phyloP scores from a whole-genome alignment of 2,329 filamentous ascomycete species.

The Hymenoscyphus salicellus region DNA sequence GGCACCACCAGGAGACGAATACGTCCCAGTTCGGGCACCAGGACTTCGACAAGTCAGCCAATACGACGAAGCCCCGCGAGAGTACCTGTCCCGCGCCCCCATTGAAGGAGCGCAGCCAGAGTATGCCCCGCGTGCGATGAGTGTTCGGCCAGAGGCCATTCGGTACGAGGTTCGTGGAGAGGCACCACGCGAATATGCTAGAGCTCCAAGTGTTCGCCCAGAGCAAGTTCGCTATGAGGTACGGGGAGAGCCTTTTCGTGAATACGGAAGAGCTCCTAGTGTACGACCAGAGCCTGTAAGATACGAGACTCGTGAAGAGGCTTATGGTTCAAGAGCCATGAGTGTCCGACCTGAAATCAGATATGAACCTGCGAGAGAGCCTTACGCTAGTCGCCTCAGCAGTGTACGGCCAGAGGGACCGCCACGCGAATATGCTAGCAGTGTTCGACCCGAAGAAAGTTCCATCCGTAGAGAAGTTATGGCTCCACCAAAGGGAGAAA shows the following conservation, averaged over 20 bases:
- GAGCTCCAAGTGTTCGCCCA: conserved; percentile 35
- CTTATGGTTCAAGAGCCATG: conserved; percentile 41
- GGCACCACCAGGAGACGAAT: conserved; percentile 36
- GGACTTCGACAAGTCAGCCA: conserved; percentile 33
- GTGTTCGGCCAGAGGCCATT: conserved; percentile 38
- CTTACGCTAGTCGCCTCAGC: conserved; percentile 37
- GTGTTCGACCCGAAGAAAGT: conserved; percentile 26
- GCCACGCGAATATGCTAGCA: conserved; percentile 16
- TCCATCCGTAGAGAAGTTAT: conserved; percentile 22
- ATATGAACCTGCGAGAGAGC: conserved; percentile 36
- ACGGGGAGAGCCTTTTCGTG: conserved; percentile 45
- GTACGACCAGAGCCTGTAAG: conserved; percentile 49
- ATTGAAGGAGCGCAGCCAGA: conserved; percentile 39
- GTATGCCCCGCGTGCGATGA: conserved; percentile 32
- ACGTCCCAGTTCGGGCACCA: conserved; percentile 44
- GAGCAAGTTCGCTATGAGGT: conserved; percentile 8
- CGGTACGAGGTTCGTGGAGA: conserved; percentile 33
- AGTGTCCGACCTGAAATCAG: conserved; percentile 39
- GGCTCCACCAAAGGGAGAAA: conserved; percentile 30
- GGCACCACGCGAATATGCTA: conserved; percentile 34
- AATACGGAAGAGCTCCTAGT: conserved; percentile 49
- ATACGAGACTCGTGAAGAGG: conserved; percentile 42
- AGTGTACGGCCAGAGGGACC: conserved; percentile 13
- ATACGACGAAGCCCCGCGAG: conserved; percentile 46
- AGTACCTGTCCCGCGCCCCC: conserved; percentile 43